phyloP scores from a whole-genome alignment of 805 yeast genomes.

The Myxozyma melibiosi region DNA sequence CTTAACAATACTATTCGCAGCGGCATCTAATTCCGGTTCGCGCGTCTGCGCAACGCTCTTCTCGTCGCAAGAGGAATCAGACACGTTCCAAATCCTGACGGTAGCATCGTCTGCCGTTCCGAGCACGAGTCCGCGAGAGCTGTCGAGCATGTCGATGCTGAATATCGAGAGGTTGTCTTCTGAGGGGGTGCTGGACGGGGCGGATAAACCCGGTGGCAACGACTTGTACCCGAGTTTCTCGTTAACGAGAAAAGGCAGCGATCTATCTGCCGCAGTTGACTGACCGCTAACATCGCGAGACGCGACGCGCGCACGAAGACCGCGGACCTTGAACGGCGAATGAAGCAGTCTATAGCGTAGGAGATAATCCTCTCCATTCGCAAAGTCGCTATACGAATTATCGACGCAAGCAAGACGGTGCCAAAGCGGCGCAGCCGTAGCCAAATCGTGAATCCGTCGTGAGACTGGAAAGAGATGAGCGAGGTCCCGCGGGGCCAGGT shows the following conservation, averaged over 20 bases:
- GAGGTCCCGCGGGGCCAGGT: constrained; percentile 20
- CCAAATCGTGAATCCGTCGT: constrained; percentile 7
- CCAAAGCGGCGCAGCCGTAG: constrained; percentile 24
- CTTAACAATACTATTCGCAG: constrained; percentile 7
- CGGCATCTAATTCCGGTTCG: constrained; percentile 2
- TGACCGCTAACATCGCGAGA: neutral
- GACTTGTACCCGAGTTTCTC: neutral
- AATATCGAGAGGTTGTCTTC: constrained; percentile 5
- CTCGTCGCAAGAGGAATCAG: neutral
- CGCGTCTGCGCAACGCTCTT: constrained; percentile 7
- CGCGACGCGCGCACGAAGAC: neutral
- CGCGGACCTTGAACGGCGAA: constrained; percentile 21
- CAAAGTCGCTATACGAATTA: neutral
- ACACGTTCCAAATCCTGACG: constrained; percentile 19
- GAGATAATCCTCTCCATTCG: constrained; percentile 22
- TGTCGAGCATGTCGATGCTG: constrained; percentile 16
- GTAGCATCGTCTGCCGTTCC: constrained; percentile 26
- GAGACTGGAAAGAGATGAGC: constrained; percentile 17
- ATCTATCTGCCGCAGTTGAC: neutral
- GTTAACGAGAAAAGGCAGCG: neutral
- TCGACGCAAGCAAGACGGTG: constrained; percentile 1
- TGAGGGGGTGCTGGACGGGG: neutral
- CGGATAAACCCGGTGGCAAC: too few relatives aligned
- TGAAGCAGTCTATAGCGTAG: constrained; percentile 16
- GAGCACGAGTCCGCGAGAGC: constrained; percentile 8